These are phyloP conservation scores for Nakaseomyces delphensis DNA, from an alignment of 1,139 yeast genomes.

Conservation along the genomic window DNA sequence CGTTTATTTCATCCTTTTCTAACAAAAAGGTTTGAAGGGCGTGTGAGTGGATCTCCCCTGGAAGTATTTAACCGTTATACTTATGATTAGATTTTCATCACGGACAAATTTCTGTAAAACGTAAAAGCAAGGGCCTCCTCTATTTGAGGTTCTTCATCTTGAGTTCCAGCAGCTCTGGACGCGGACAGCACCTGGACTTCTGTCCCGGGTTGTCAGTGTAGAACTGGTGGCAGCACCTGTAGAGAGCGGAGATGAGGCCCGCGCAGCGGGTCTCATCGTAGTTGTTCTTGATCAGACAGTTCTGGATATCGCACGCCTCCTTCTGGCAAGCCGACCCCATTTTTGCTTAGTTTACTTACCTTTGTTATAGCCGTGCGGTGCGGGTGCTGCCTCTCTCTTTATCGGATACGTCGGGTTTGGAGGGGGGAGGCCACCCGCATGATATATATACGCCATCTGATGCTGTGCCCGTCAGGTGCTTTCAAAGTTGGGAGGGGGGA, in stretches of 20 bases:
- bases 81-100: conserved; percentile 9
- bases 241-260: conserved; percentile 47
- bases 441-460: too few species aligned
- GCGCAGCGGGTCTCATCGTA: conserved; percentile 60
- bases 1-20: background rate
- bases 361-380: too few species aligned
- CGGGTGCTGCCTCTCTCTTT: too few species aligned
- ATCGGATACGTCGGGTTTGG: too few species aligned
- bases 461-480: too few species aligned
- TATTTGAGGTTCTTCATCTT: conserved; percentile 37
- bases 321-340: too few species aligned
- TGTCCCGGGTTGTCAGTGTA: conserved; percentile 43
- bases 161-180: conserved; percentile 43
- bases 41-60: conserved; percentile 10
- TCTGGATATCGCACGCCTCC: conserved; percentile 62
- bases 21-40: background rate
- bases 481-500: too few species aligned
- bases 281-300: conserved; percentile 44
- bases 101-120: conserved; percentile 8
- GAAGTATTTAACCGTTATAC: conserved; percentile 7
- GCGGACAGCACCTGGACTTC: conserved; percentile 59
- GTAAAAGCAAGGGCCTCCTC: too few species aligned
- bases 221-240: conserved; percentile 51
- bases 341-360: too few species aligned
- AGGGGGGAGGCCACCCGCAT: too few species aligned